These are phyloP conservation scores for Trametes sanguinea DNA, from an alignment of 768 basidiomycete species.

Conservation along the genomic window DNA sequence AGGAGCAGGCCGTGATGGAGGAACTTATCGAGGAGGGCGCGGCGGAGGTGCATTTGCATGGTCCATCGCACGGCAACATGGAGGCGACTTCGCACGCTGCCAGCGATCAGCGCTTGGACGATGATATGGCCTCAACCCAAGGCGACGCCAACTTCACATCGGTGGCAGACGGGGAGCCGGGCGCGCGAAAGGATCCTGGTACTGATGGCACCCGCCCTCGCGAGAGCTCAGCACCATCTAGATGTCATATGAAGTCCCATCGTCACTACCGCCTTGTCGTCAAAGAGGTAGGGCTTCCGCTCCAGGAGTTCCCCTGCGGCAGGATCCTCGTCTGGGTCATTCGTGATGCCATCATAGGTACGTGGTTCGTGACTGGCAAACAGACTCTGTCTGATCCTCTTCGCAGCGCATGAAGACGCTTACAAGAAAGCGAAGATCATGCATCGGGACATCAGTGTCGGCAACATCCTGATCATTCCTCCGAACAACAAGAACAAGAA, in stretches of 20 bases:
- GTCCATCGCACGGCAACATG: too few relatives aligned
- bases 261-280: constrained; percentile 1
- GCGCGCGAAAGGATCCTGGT: too few relatives aligned
- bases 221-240: too few relatives aligned
- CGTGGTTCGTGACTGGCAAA: neutral
- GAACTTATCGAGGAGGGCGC: too few relatives aligned
- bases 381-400: neutral
- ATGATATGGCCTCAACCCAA: too few relatives aligned
- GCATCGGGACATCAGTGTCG: constrained; percentile 18
- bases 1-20: too few relatives aligned
- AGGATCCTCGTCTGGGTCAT: neutral
- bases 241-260: neutral
- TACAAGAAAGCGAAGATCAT: neutral
- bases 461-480: constrained; percentile 13
- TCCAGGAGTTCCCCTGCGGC: neutral
- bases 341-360: neutral
- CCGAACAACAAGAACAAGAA: neutral
- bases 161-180: too few relatives aligned
- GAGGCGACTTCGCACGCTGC: too few relatives aligned
- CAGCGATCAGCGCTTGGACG: too few relatives aligned
- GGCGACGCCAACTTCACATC: too few relatives aligned
- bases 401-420: constrained; percentile 11
- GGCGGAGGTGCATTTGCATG: too few relatives aligned
- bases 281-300: neutral
- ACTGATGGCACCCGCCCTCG: too few relatives aligned